Evolutionary conservation across 2,329 filamentous ascomycete species (phyloP).

Genomic region (Diaporthe eres): DNA sequence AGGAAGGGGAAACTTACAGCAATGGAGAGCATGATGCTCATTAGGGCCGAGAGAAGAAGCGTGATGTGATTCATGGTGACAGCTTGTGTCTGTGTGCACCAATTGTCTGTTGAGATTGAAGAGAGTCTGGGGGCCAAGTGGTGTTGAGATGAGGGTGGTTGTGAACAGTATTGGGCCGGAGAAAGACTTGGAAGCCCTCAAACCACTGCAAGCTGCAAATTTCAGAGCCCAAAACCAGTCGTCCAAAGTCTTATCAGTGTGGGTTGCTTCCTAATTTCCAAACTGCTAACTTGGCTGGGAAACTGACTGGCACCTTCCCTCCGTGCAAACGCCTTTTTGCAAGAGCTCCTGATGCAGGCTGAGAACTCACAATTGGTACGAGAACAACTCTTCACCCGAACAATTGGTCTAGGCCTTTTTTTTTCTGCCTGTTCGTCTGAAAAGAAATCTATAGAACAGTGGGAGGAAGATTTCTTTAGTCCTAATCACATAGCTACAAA

Average conservation of each 20-base stretch:
- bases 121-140: neutral
- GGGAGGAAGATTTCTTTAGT: too few relatives aligned
- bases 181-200: neutral
- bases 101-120: neutral
- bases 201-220: neutral
- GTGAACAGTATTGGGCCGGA: neutral
- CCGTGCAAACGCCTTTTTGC: neutral
- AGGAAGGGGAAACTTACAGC: neutral
- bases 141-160: neutral
- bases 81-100: neutral
- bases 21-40: slow-evolving; percentile 16
- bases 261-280: neutral
- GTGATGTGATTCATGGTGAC: slow-evolving; percentile 18
- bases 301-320: neutral
- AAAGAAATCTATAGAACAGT: neutral
- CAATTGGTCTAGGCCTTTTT: neutral
- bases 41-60: slow-evolving; percentile 8
- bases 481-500: neutral
- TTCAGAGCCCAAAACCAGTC: neutral
- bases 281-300: neutral
- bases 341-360: too few relatives aligned
- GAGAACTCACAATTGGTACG: neutral
- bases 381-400: neutral
- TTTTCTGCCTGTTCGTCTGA: neutral
- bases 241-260: neutral